Conservation (phyloP, 2,329 filamentous ascomycete genomes). For the Ophiostoma ips region DNA sequence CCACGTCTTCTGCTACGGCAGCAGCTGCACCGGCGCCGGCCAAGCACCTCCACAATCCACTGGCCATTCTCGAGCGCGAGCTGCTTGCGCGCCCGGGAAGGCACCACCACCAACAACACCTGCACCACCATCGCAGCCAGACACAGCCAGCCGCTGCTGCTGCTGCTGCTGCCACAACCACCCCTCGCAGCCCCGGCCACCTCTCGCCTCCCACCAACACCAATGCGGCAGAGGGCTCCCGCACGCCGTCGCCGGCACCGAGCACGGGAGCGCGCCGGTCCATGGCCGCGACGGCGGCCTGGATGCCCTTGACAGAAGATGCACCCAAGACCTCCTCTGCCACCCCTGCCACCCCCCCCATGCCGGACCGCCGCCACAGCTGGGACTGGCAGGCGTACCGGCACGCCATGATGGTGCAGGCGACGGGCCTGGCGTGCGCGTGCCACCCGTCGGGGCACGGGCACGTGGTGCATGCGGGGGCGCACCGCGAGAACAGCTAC, state of each 20-base stretch:
- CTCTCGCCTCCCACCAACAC: not conserved
- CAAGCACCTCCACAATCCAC: not conserved
- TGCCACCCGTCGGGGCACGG: not conserved
- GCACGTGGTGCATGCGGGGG: not conserved
- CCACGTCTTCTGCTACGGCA: too few relatives aligned
- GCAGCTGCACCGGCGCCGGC: not conserved
- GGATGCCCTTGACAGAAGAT: constrained; percentile 27
- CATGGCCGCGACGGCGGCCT: constrained; percentile 25
- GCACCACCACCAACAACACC: not conserved
- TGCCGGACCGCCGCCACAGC: constrained; percentile 32
- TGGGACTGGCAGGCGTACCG: constrained; percentile 41
- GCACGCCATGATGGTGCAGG: constrained; percentile 24
- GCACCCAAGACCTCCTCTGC: too few relatives aligned
- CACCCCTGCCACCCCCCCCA: too few relatives aligned
- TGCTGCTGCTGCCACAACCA: too few relatives aligned
- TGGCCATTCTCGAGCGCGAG: constrained; percentile 6
- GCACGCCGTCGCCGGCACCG: constrained; percentile 1
- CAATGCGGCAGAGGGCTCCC: not conserved
- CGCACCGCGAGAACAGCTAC: not conserved
- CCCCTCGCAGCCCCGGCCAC: not conserved
- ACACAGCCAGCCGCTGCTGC: not conserved
- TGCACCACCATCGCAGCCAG: not conserved
- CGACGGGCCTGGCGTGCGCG: constrained; percentile 4
- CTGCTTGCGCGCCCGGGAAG: constrained; percentile 4
- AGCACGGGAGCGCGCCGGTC: constrained; percentile 18